Conservation (phyloP, 225 moss, liverwort and hornwort genomes). For the Bryoerythrophyllum caledonicum region DNA sequence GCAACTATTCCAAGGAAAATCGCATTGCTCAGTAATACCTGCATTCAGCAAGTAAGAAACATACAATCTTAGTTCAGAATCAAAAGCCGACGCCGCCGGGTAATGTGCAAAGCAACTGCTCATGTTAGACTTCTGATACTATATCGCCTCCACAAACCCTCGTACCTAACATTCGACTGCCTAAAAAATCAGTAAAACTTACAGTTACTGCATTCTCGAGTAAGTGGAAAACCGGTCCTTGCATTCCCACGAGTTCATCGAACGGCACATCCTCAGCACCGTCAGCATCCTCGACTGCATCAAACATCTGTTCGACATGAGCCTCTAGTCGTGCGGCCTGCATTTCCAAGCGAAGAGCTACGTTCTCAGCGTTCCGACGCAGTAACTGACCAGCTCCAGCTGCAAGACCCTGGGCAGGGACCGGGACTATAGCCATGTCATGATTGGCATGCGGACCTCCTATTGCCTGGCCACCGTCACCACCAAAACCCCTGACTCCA, state of each 20-base stretch:
- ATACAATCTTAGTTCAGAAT: background rate
- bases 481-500: slow-evolving; percentile 53
- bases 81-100: background rate
- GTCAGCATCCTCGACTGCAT: slow-evolving; percentile 96
- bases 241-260: slow-evolving; percentile 99
- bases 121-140: background rate
- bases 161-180: slow-evolving; percentile 2
- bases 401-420: slow-evolving; percentile 79
- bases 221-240: slow-evolving; percentile 95
- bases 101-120: slow-evolving; percentile 9
- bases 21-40: slow-evolving; percentile 95
- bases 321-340: slow-evolving; percentile 99
- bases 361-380: slow-evolving; percentile 97
- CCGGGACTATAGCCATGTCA: slow-evolving; percentile 46
- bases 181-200: slow-evolving; percentile 23
- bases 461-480: slow-evolving; percentile 60
- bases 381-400: slow-evolving; percentile 94
- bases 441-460: slow-evolving; percentile 45
- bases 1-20: slow-evolving; percentile 94
- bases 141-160: slow-evolving; percentile 3
- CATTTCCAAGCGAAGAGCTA: slow-evolving; percentile 91
- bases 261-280: slow-evolving; percentile 99
- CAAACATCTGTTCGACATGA: slow-evolving; percentile 99
- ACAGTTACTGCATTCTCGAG: slow-evolving; percentile 97
- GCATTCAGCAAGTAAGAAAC: slow-evolving; percentile 32